Evolutionary conservation across 2,329 filamentous ascomycete species (phyloP).

Genomic region (Fusarium verrucosum): DNA sequence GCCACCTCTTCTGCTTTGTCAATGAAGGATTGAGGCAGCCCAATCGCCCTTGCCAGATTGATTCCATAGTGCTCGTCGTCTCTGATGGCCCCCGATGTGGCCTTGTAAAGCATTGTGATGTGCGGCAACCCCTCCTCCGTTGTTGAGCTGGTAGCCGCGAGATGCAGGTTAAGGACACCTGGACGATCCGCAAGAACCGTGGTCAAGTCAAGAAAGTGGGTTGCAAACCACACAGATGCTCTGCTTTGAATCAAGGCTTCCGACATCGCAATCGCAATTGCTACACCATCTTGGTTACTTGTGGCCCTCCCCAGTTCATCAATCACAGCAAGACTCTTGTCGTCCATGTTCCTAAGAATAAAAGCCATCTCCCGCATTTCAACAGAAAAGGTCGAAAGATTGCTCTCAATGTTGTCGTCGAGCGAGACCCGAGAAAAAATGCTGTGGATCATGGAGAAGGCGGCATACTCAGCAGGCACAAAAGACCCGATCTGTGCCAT

Average conservation of each 20-base stretch:
- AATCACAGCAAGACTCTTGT: slow-evolving; percentile 80
- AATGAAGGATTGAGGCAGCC: slow-evolving; percentile 74
- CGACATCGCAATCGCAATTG: slow-evolving; percentile 88
- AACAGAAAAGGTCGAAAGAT: slow-evolving; percentile 90
- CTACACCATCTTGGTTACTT: slow-evolving; percentile 85
- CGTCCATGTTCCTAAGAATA: slow-evolving; percentile 84
- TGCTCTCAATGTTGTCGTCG: slow-evolving; percentile 88
- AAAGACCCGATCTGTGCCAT: slow-evolving; percentile 96
- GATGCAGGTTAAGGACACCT: slow-evolving; percentile 84
- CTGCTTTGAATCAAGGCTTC: slow-evolving; percentile 84
- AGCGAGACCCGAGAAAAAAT: slow-evolving; percentile 89
- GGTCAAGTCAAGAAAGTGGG: slow-evolving; percentile 88
- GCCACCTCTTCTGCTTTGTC: slow-evolving; percentile 74
- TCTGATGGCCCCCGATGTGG: slow-evolving; percentile 74
- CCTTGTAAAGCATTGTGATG: slow-evolving; percentile 89
- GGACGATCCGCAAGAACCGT: slow-evolving; percentile 76
- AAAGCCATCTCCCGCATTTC: slow-evolving; percentile 98
- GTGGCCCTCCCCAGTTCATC: slow-evolving; percentile 94
- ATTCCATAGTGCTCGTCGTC: slow-evolving; percentile 81
- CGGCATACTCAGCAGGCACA: slow-evolving; percentile 85
- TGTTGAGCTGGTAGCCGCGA: slow-evolving; percentile 72
- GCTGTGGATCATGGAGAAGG: slow-evolving; percentile 80
- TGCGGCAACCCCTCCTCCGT: slow-evolving; percentile 61
- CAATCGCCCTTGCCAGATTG: slow-evolving; percentile 78
- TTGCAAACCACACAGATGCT: slow-evolving; percentile 89